Evolutionary conservation across 306 rosid genomes (phyloP).

Genomic region (Lathyrus tuberosus): DNA sequence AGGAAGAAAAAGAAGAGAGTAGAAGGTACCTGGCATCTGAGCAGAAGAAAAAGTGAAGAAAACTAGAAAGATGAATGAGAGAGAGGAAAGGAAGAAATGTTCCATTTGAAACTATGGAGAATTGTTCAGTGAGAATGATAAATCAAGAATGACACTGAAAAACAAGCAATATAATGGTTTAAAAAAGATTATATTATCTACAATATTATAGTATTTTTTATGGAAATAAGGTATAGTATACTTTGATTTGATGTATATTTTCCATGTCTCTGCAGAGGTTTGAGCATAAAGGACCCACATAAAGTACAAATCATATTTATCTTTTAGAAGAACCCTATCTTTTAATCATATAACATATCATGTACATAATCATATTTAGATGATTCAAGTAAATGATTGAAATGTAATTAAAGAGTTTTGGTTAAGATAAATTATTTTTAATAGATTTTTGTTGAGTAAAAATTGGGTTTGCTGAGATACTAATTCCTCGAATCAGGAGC

Average conservation of each 20-base stretch:
- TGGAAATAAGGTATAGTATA: neutral
- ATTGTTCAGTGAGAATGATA: constrained; percentile 22
- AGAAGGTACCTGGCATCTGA: constrained; percentile 74
- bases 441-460: too few relatives aligned
- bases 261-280: constrained; percentile 6
- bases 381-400: neutral
- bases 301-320: constrained; percentile 6
- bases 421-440: neutral
- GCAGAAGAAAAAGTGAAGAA: constrained; percentile 57
- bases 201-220: too few relatives aligned
- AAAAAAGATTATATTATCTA: neutral
- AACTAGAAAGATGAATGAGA: constrained; percentile 41
- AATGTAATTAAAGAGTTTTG: neutral
- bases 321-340: neutral
- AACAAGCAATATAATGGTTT: neutral
- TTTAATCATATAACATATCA: neutral
- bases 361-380: neutral
- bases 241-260: too few relatives aligned
- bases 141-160: neutral
- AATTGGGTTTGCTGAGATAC: too few relatives aligned
- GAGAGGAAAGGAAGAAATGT: constrained; percentile 44
- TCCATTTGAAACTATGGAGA: constrained; percentile 53
- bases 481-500: too few relatives aligned
- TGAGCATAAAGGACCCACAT: constrained; percentile 12
- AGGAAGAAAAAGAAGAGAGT: constrained; percentile 26